Evolutionary conservation across 2,329 filamentous ascomycete genomes (phyloP), one percentile per base, ranked within the genome.

Genomic region (Mollisia scopiformis): DNA sequence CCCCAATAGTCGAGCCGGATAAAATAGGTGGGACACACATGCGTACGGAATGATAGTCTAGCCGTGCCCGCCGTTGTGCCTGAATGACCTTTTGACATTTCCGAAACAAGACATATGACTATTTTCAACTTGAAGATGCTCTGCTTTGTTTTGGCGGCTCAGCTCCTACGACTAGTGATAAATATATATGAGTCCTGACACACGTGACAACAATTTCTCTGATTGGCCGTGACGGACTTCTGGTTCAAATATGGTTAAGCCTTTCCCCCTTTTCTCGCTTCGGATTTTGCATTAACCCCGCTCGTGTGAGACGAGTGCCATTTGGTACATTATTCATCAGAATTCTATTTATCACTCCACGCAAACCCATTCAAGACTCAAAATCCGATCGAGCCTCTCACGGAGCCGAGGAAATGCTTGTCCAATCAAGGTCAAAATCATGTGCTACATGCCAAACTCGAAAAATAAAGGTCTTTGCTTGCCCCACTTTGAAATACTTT

Each of bases 401-500:
- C 23, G n/a, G 6, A 39, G 2, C 16, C 13, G n/a, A 39, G 10
- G 28, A 21, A 53, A 53, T 53, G 35, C 30, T 53, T 37, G 50
- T 39, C n/a, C 50, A 53, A 31, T 53, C 50, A 27, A 53, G 50
- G 27, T 39, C 50, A n/a, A 53, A 53, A 37, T 30, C 50, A 25
- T 53, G 50, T 37, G 50, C 28, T 13, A 53, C 50, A 21, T 53
- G 50, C 25, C 33, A 37, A 13, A 53, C 30, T 2, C 14, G 50
- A 6, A 53, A 53, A 25, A 21, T 37, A 23, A 53, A 37, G 30
- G 50, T 53, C 16, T 10, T 10, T 21, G 39, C 11, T 21, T 21
- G 16, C 16, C 37, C 21, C 10, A 23, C 39, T 4, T 10, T 4
- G 8, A 25, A 28, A n/a, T n/a, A n/a, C n/a, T n/a, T n/a, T n/a